These are phyloP conservation scores for Chrysopogon serrulatus DNA, from an alignment of 176 grass and related monocot genomes.

Conservation along the genomic window DNA sequence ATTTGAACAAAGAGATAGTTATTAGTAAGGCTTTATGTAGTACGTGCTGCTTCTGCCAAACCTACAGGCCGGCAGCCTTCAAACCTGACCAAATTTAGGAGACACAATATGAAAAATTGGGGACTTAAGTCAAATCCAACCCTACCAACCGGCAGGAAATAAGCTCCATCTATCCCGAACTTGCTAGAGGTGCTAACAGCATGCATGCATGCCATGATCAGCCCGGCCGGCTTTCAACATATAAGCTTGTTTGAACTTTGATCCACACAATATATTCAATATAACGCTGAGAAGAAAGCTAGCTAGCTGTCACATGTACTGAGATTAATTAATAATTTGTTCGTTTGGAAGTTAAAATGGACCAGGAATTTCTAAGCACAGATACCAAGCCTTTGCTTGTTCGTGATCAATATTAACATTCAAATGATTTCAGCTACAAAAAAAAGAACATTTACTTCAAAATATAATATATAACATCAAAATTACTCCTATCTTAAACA, in stretches of 20 bases:
- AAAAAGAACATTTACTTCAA: too few species aligned
- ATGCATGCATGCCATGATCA: neutral
- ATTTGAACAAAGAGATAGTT: neutral
- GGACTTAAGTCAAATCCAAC: neutral
- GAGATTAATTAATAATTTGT: too few species aligned
- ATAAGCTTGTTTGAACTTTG: neutral
- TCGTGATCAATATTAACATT: too few species aligned
- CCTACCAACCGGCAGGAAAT: slow-evolving; percentile 31
- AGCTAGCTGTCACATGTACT: too few species aligned
- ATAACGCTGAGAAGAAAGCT: too few species aligned
- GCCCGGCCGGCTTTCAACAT: neutral
- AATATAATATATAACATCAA: too few species aligned
- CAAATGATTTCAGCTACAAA: too few species aligned
- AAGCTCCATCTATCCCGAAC: neutral
- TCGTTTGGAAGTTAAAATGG: too few species aligned
- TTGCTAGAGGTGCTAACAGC: neutral
- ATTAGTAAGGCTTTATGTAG: neutral
- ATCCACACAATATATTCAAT: too few species aligned
- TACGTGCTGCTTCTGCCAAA: neutral
- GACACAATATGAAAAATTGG: slow-evolving; percentile 22
- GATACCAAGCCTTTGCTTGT: too few species aligned
- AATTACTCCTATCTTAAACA: too few species aligned
- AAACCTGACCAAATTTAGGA: slow-evolving; percentile 20
- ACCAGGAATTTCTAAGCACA: too few species aligned
- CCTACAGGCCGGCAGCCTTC: neutral